Evolutionary conservation across 495 filamentous ascomycete species (phyloP), one percentile per base, ranked within the genome.

Genomic region (Aspergillus nanangensis): DNA sequence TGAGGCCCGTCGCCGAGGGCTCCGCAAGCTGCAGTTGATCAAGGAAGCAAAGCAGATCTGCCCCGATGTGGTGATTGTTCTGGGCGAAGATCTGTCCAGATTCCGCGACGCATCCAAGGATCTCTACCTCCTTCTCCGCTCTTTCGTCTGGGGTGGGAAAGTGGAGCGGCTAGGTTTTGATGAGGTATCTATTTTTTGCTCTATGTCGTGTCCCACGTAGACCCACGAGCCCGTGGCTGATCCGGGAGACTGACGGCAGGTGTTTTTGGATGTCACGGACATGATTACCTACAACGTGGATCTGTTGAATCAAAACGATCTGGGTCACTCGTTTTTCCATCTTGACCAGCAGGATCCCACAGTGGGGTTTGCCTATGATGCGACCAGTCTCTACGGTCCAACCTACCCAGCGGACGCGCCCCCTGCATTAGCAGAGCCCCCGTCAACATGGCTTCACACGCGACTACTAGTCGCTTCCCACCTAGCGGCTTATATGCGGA

Each of bases 21-120:
- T 96, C 31, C 76, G 76, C 65, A 96, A 97, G 69, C 72, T 96
- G 22, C 86, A 90, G 66, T 72, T 87, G 29, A 85, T 96, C 63
- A 74, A 67, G 38, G 88, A 95, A 51, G 92, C 91, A 3, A 87
- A 81, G 62, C 80, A 80, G 53, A 68, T 82, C 44, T 93, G 88
- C 56, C 90, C 91, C 0, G 88, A 94, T 40, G 77, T 96, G 21
- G 79, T 94, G 38, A 82, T 96, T 35, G 79, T 90, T 19, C 78
- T 90, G 3, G 90, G 92, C 5, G 91, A 96, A 62, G 89, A 97
- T 54, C 69, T 96, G 45, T 83, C 88, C 13, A 80, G 76, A 14
- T 96, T 96, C 56, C 81, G 91, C 23, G 77, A 95, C 75, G 87
- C 80, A 2, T 94, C 88, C 15, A 95, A 95, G 62, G 73, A 74